These are phyloP conservation scores for Pichia nanzhaoensis DNA, from an alignment of 805 yeast species.

Conservation along the genomic window DNA sequence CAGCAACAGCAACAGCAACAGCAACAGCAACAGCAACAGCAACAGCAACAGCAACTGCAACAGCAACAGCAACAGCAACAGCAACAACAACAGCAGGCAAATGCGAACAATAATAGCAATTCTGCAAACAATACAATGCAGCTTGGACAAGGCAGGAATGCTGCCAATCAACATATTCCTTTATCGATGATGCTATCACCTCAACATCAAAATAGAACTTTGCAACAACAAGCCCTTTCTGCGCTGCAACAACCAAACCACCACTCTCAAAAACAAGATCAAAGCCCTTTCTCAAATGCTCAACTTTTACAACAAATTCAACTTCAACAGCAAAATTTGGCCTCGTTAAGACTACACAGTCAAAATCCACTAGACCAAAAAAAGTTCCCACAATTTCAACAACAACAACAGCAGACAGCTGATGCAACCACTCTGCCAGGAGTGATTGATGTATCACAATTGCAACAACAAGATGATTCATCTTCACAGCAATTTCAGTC, in stretches of 20 bases:
- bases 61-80: constrained; percentile 23
- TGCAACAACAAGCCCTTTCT: constrained; percentile 26
- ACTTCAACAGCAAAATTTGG: constrained; percentile 14
- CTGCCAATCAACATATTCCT: constrained; percentile 19
- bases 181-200: constrained; percentile 31
- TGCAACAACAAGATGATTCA: constrained; percentile 11
- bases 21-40: constrained; percentile 17
- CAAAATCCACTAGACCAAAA: neutral
- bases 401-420: constrained; percentile 5
- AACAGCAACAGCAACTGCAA: constrained; percentile 5
- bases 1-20: constrained; percentile 13
- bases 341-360: constrained; percentile 4
- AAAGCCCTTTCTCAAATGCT: too few relatives aligned
- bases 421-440: too few relatives aligned
- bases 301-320: constrained; percentile 19
- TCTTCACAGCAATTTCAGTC: constrained; percentile 10
- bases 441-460: constrained; percentile 7
- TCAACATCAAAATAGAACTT: constrained; percentile 27
- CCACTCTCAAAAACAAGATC: constrained; percentile 11
- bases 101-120: neutral
- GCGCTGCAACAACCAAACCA: constrained; percentile 19
- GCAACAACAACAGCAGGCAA: constrained; percentile 17
- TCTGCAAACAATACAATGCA: constrained; percentile 13
- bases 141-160: constrained; percentile 12
- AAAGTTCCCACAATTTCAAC: constrained; percentile 7